Evolutionary conservation across 495 filamentous ascomycete species (phyloP), one percentile per base, ranked within the genome.

Genomic region (Penicillium angulare): DNA sequence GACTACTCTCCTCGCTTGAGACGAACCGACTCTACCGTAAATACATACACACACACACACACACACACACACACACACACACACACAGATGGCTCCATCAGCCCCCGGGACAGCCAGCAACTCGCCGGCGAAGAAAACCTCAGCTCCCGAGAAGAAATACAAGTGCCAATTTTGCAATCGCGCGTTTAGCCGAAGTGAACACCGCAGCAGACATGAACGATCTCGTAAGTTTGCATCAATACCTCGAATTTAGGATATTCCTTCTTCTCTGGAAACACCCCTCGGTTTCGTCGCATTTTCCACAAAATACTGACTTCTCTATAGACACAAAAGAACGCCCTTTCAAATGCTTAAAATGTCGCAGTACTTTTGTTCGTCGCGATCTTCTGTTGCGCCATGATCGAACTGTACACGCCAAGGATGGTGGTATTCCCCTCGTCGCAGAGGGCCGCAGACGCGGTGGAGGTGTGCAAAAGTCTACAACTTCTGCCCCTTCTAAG

Each of bases 81-180:
- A 59, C 62, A 55, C 63, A 62, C 62, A 73, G 55, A 78, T 75
- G 73, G 68, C 68, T 66, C 72, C 72, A 47, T 70, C 61, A 52
- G 86, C 86, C 76, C 80, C 85, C 55, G 81, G 76, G 74, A 79
- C 83, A 65, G 85, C 79, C 74, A 82, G 82, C 70, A 69, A 68
- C 62, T 70, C 75, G 51, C 72, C 77, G 60, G 67, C 77, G 47
- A 79, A 79, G 65, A 83, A 84, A 62, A 78, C 87, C 52, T 78
- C 79, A 27, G 77, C 81, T 38, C 88, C 92, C 35, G 92, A 97
- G 77, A 90, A 92, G 78, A 97, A 96, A 72, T 98, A 98, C 83
- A 96, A 97, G 73, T 98, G 93, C 75, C 90, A 95, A 79, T 98
- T 96, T 73, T 98, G 93, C 78, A 89, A 88, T 71, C 83, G 93